Base-by-base conservation (phyloP, 2,329 filamentous ascomycete species). In the Basipetospora chlamydospora region DNA sequence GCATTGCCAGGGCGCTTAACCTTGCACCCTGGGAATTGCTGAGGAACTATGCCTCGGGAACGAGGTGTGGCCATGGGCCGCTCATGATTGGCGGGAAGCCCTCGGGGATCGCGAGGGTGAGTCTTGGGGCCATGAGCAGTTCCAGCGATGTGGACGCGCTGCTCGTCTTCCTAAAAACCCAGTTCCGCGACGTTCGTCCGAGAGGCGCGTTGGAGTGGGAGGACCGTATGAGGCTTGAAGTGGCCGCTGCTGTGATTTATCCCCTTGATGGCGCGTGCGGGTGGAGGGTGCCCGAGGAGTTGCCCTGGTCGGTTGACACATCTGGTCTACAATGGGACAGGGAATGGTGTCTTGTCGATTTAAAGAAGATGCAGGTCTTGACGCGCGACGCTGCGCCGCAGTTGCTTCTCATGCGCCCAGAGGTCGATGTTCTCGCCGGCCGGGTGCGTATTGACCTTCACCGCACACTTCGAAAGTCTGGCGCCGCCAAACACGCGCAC, bases 111-210 rank as follows among this genome's bases (percentile, higher is more conserved):
- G 73, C 95, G 43, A 73, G 88, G 41, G 74, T 78, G 28, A 95
- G 88, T 47, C 56, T 96, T 0, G 88, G 88, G 4, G 83, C 87
- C 0, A 93, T 94, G 82, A 94, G 83, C 49, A 88, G 75, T 7
- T 49, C 71, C 17, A 61, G 64, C 7, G 90, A 98, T 52, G 73
- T 94, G 8, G 64, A 76, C 22, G 61, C 56, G 10, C 83, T 96
- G 37, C 44, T 88, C 26, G 58, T 59, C 1, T 92, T 94, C 47
- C 53, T 93, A n/a, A 7, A n/a, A 6, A 2, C 9, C 10, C 23
- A 20, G 6, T 35, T 35, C 15, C 7, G 2, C 3, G 25, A 28
- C 11, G 22, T 28, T 12, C 33, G 20, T 4, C 25, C 33, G 2
- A 9, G 17, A 15, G 23, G 9, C 10, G 5, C 4, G n/a, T 6